Conservation (phyloP, 345 rosid genomes). For the Sisymbrium altissimum region DNA sequence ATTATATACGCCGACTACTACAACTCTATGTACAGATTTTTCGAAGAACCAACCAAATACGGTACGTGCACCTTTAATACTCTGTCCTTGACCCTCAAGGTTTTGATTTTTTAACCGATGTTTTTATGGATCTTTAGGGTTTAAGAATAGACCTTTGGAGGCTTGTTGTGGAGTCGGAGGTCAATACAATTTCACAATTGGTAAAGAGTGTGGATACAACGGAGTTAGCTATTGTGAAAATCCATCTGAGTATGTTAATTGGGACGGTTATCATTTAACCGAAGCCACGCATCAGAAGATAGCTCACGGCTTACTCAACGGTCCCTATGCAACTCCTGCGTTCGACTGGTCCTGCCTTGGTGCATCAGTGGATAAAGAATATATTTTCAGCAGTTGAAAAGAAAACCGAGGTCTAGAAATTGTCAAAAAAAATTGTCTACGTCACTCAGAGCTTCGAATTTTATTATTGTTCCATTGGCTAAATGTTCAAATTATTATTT, state of each 20-base stretch:
- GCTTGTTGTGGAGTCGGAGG: slow-evolving; percentile 53
- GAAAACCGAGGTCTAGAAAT: no score
- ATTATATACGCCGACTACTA: slow-evolving; percentile 42
- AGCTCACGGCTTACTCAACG: slow-evolving; percentile 17
- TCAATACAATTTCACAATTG: slow-evolving; percentile 36
- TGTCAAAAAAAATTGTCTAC: no score
- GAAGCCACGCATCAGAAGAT: slow-evolving; percentile 22
- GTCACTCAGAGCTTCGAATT: no score
- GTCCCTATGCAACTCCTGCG: slow-evolving; percentile 30
- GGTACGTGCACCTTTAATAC: slow-evolving; percentile 24
- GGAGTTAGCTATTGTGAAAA: slow-evolving; percentile 26
- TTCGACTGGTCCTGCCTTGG: slow-evolving; percentile 23
- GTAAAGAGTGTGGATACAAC: slow-evolving; percentile 22
- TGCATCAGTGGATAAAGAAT: not conserved
- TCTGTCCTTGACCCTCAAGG: not conserved
- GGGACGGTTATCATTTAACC: slow-evolving; percentile 49
- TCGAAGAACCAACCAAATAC: slow-evolving; percentile 32
- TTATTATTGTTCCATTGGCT: no score
- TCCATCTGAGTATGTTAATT: slow-evolving; percentile 38
- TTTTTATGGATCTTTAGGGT: slow-evolving; percentile 26
- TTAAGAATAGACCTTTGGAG: slow-evolving; percentile 14
- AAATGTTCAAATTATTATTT: no score
- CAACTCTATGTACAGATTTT: slow-evolving; percentile 26
- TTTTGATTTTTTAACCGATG: not conserved
- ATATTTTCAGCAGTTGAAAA: not conserved